phyloP scores from a whole-genome alignment of 2,329 filamentous ascomycete species.

The Epichloe gansuensis region DNA sequence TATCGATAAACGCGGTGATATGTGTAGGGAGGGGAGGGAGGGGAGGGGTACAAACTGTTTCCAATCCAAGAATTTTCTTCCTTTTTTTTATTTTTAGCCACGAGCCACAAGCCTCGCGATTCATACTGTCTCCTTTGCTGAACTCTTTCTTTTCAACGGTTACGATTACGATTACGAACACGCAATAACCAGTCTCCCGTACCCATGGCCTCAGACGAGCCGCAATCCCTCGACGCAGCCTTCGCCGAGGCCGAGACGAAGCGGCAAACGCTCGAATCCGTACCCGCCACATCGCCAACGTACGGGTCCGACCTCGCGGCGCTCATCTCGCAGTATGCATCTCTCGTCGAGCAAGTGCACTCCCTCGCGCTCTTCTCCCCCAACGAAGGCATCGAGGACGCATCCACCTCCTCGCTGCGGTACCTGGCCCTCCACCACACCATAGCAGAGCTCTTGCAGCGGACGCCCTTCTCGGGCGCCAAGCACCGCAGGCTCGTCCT shows the following conservation, averaged over 20 bases:
- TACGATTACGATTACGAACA: too few species aligned
- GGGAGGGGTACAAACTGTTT: too few species aligned
- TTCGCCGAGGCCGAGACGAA: constrained; percentile 39
- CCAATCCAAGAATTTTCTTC: too few species aligned
- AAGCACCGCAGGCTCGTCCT: constrained; percentile 51
- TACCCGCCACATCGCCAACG: constrained; percentile 48
- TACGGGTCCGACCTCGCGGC: constrained; percentile 57
- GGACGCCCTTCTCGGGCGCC: constrained; percentile 41
- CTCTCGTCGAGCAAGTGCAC: constrained; percentile 57
- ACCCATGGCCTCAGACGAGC: constrained; percentile 25
- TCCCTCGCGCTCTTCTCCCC: constrained; percentile 74
- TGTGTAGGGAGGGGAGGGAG: too few species aligned
- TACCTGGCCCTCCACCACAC: constrained; percentile 71
- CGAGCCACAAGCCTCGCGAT: too few species aligned
- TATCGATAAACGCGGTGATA: too few species aligned
- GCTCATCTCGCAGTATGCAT: constrained; percentile 59
- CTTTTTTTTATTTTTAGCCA: too few species aligned
- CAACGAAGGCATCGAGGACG: constrained; percentile 81
- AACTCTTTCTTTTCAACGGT: too few species aligned
- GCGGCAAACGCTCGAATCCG: constrained; percentile 46
- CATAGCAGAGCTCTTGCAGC: constrained; percentile 68
- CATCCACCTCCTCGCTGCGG: constrained; percentile 73
- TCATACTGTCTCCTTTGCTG: too few species aligned
- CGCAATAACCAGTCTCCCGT: too few species aligned
- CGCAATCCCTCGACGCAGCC: constrained; percentile 36